These are phyloP conservation scores for Dothideomycetidae sp. DNA, from an alignment of 2,329 filamentous ascomycete genomes.

Conservation along the genomic window DNA sequence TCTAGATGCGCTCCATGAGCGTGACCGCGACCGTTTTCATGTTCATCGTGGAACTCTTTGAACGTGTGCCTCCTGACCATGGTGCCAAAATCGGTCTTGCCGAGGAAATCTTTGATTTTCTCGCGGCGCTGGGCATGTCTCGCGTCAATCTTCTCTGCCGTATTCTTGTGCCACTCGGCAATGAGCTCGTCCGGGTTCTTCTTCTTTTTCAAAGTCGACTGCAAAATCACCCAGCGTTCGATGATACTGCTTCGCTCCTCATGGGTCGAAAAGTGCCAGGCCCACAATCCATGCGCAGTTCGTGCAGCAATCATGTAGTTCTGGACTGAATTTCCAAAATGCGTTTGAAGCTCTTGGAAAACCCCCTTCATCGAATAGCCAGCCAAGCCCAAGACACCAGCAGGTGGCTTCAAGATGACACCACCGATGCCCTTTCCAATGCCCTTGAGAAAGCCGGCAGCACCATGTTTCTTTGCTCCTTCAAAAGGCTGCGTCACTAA, in stretches of 20 bases:
- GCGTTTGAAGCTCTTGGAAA: slow-evolving; percentile 55
- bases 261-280: slow-evolving; percentile 39
- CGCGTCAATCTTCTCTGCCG: slow-evolving; percentile 6
- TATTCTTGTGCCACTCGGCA: slow-evolving; percentile 21
- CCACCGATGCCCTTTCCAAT: slow-evolving; percentile 68
- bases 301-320: slow-evolving; percentile 70
- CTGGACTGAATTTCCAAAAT: slow-evolving; percentile 54
- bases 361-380: slow-evolving; percentile 68
- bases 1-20: background rate
- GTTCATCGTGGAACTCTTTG: background rate
- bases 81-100: slow-evolving; percentile 5
- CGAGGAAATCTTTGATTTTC: slow-evolving; percentile 8
- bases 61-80: background rate
- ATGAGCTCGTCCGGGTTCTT: slow-evolving; percentile 41
- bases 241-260: slow-evolving; percentile 53
- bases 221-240: slow-evolving; percentile 47
- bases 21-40: background rate
- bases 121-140: background rate
- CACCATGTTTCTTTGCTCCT: slow-evolving; percentile 48
- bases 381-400: slow-evolving; percentile 32
- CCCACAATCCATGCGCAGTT: slow-evolving; percentile 59
- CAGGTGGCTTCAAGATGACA: slow-evolving; percentile 51
- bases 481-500: slow-evolving; percentile 58
- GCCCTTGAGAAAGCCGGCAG: slow-evolving; percentile 56
- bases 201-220: slow-evolving; percentile 44